These are phyloP conservation scores for Pseudoscleropodium purum DNA, from an alignment of 225 moss, liverwort and hornwort genomes.

Conservation along the genomic window DNA sequence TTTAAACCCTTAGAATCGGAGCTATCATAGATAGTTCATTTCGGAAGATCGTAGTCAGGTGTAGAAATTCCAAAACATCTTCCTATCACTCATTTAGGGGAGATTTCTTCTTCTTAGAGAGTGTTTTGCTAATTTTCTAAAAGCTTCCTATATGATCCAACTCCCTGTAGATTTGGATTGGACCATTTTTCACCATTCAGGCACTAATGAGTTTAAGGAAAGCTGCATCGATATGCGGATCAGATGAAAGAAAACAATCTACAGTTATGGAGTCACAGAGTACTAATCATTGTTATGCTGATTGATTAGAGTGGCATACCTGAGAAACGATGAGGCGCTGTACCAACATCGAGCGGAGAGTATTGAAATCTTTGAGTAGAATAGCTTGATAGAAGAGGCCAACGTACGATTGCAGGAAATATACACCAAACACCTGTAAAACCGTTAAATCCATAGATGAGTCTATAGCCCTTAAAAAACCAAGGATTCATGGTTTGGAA, in stretches of 20 bases:
- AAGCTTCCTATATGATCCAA: not conserved
- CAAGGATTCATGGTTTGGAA: not conserved
- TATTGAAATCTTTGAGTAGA: constrained; percentile 36
- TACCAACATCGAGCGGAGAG: constrained; percentile 47
- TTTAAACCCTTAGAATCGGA: not conserved
- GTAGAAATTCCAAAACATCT: not conserved
- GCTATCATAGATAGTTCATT: not conserved
- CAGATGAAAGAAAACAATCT: not conserved
- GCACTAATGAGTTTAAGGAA: not conserved
- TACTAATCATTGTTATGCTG: not conserved
- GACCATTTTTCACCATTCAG: not conserved
- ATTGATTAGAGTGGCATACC: not conserved
- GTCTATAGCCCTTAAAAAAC: not conserved
- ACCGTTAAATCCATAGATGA: not conserved
- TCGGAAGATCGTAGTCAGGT: not conserved
- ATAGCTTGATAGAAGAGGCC: constrained; percentile 61
- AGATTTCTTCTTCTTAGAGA: not conserved
- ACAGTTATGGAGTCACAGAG: not conserved
- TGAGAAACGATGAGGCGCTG: constrained; percentile 55
- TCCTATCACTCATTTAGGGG: not conserved
- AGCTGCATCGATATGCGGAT: not conserved
- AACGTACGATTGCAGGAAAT: constrained; percentile 60
- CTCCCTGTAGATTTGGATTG: not conserved
- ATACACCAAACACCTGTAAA: constrained; percentile 42
- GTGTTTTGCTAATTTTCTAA: not conserved